phyloP scores from a whole-genome alignment of 2,329 filamentous ascomycete species.

The Stemphylium lycopersici region DNA sequence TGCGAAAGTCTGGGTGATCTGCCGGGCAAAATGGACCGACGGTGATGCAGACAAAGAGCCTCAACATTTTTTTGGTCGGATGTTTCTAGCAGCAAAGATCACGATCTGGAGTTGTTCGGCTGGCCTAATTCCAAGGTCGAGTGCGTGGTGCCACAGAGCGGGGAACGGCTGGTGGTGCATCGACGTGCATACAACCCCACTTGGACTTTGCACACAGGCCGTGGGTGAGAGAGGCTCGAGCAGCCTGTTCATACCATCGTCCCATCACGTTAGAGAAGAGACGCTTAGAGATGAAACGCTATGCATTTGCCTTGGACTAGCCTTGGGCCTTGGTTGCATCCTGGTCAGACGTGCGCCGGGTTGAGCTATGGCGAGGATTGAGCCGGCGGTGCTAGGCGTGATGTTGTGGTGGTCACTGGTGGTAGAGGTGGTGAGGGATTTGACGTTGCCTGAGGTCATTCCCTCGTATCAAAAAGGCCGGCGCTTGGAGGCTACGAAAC shows the following conservation, averaged over 20 bases:
- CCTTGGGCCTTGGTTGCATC: constrained; percentile 7
- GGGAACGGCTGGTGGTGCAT: constrained; percentile 20
- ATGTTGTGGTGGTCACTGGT: neutral
- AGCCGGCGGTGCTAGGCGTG: constrained; percentile 1
- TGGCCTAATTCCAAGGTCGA: constrained; percentile 16
- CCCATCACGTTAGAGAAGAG: constrained; percentile 4
- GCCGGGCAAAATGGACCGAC: constrained; percentile 1
- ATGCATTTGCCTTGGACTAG: neutral
- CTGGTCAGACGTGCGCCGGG: constrained; percentile 8
- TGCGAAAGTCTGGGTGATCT: neutral
- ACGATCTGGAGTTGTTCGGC: constrained; percentile 7
- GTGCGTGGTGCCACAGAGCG: constrained; percentile 14
- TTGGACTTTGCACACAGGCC: neutral
- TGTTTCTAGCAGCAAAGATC: constrained; percentile 9
- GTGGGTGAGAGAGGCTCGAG: too few species aligned
- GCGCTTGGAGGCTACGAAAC: constrained; percentile 10
- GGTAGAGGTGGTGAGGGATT: constrained; percentile 5
- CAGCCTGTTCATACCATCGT: neutral
- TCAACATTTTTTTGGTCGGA: constrained; percentile 13
- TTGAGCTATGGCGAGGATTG: constrained; percentile 5
- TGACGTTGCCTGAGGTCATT: constrained; percentile 15
- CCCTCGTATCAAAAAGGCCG: constrained; percentile 3
- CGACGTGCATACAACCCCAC: constrained; percentile 14
- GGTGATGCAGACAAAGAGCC: constrained; percentile 7
- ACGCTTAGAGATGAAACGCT: constrained; percentile 7